phyloP scores from a whole-genome alignment of 768 basidiomycete species.

The Lactarius evosmus region DNA sequence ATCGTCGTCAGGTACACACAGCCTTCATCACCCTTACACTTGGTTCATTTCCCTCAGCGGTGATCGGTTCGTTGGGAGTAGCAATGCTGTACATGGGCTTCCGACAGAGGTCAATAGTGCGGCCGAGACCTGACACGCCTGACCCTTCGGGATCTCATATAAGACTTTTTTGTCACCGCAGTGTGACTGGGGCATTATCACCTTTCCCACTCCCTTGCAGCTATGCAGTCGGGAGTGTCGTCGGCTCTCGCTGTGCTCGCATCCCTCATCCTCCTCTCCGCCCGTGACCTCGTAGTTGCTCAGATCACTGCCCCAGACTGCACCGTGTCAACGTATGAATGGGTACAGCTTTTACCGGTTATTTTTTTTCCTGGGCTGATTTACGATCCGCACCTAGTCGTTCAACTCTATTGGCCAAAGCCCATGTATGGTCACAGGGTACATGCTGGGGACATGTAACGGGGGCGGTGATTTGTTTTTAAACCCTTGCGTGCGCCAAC shows the following conservation, averaged over 20 bases:
- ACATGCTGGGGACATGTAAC: conserved; percentile 14
- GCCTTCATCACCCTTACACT: too few relatives aligned
- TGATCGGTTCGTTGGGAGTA: too few relatives aligned
- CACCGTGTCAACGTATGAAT: not conserved
- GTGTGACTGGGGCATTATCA: not conserved
- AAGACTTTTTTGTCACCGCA: too few relatives aligned
- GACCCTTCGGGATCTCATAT: too few relatives aligned
- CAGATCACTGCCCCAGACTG: conserved; percentile 14
- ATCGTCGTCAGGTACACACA: too few relatives aligned
- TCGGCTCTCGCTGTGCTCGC: not conserved
- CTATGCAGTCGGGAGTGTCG: not conserved
- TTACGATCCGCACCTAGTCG: not conserved
- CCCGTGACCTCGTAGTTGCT: not conserved
- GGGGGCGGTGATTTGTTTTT: conserved; percentile 1
- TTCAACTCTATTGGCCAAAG: conserved; percentile 16
- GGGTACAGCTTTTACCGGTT: conserved; percentile 7
- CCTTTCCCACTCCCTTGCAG: not conserved
- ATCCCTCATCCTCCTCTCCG: not conserved
- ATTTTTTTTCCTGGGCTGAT: not conserved
- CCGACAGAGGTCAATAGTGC: too few relatives aligned
- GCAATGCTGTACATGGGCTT: too few relatives aligned
- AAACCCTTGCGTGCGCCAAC: not conserved
- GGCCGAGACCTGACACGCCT: too few relatives aligned
- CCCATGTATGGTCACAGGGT: conserved; percentile 5
- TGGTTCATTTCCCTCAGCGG: too few relatives aligned